Conservation (phyloP, 1,284 basidiomycete species). For the Peniophora sp. region DNA sequence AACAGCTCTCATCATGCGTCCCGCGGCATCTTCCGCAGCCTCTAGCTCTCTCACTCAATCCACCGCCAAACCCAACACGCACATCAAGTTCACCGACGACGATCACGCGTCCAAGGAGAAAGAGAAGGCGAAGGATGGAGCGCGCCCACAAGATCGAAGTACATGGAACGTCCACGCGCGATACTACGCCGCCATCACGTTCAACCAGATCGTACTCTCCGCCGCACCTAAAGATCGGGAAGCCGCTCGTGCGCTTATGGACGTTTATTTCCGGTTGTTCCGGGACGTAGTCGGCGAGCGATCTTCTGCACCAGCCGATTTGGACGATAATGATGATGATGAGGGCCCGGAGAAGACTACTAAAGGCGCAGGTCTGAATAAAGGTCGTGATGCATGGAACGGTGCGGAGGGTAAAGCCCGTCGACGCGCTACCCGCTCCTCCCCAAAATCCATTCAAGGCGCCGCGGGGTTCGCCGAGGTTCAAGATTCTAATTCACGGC, state of each 20-base stretch:
- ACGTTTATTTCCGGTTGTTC: constrained; percentile 96
- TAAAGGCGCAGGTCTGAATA: constrained; percentile 16
- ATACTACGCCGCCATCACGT: constrained; percentile 89
- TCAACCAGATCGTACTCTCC: constrained; percentile 89
- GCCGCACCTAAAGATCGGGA: constrained; percentile 55
- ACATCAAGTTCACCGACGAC: constrained; percentile 30
- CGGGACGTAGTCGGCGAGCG: constrained; percentile 73
- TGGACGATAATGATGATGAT: constrained; percentile 27
- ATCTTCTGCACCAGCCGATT: no score
- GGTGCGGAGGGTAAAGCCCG: constrained; percentile 12
- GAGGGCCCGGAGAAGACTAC: constrained; percentile 22
- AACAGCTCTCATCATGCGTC: constrained; percentile 69
- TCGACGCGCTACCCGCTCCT: constrained; percentile 26
- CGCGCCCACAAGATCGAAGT: constrained; percentile 11
- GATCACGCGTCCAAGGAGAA: constrained; percentile 12
- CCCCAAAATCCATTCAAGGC: constrained; percentile 42
- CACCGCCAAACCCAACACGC: constrained; percentile 19
- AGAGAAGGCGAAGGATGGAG: constrained; percentile 4
- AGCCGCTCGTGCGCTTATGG: constrained; percentile 80
- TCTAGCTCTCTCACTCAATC: constrained; percentile 23
- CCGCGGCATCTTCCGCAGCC: constrained; percentile 33
- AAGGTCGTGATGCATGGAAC: constrained; percentile 24
- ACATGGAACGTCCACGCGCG: constrained; percentile 33
- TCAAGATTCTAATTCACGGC: constrained; percentile 75
- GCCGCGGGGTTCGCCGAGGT: constrained; percentile 64